Base-by-base conservation (phyloP, 2,329 filamentous ascomycete species). In the Hirsutella rhossiliensis region DNA sequence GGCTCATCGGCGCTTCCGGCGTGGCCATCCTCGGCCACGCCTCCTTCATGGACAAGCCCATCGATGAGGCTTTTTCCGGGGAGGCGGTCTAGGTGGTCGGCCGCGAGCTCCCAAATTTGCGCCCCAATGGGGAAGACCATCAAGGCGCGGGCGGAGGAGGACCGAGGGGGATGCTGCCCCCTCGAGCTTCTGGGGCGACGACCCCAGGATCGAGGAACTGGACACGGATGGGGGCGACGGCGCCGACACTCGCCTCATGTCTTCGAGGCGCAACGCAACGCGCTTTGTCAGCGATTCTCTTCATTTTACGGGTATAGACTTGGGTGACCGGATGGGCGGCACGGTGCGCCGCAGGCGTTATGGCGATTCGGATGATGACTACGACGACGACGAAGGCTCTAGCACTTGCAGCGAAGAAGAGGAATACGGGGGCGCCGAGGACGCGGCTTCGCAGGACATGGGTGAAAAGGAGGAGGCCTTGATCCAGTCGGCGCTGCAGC, bases 11-110 rank as follows among this genome's bases (percentile, higher is more conserved):
- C 63, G 92, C 92, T 56, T 90, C 85, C 55, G 89, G 87, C 63
- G 87, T 96, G 63, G 86, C 82, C 62, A 94, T 97, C 54, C 72
- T 97, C 54, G 92, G 92, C 67, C 92, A 98, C 71, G 92, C 92
- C 55, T 77, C 88, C 51, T 80, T 97, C 63, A 82, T 97, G 84
- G 90, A 97, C 65, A 96, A 95, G 78, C 90, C 90, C 47, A 95
- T 97, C 74, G 92, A 97, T 82, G 90, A 94, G 89, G 89, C 89
- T 96, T 98, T 98, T 96, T 96, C 90, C 77, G 92, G 94, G 89
- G 92, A 98, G 90, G 90, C 92, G 89, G 92, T 98, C 85, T 98
- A 97, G 82, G 78, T 94, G 89, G 89, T 97, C 92, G 90, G 87
- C 90, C 90, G 92, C 92, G 84, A 92, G 84, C 89, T 95, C 90